These are phyloP conservation scores for Zalerion maritima DNA, from an alignment of 495 filamentous ascomycete species.

Conservation along the genomic window DNA sequence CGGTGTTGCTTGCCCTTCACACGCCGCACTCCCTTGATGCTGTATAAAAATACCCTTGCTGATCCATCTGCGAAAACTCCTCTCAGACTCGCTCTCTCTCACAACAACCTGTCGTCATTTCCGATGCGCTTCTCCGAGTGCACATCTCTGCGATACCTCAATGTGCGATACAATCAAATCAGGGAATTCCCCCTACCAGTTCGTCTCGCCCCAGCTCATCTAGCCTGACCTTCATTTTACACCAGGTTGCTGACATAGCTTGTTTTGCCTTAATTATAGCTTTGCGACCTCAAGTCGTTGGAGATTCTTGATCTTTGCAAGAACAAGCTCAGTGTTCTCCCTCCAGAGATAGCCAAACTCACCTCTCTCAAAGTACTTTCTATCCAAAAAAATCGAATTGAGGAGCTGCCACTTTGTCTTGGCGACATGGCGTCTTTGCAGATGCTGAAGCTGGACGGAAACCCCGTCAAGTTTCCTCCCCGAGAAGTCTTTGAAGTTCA, in stretches of 20 bases:
- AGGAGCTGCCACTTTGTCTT: constrained; percentile 64
- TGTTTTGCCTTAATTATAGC: constrained; percentile 18
- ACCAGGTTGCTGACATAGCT: constrained; percentile 4
- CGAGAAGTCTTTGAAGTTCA: constrained; percentile 39
- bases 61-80: constrained; percentile 1
- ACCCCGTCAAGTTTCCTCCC: constrained; percentile 60
- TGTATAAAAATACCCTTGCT: constrained; percentile 5
- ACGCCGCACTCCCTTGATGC: constrained; percentile 5
- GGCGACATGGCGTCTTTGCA: constrained; percentile 81
- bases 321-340: constrained; percentile 66
- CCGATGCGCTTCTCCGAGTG: constrained; percentile 75
- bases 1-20: not conserved
- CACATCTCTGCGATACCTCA: constrained; percentile 83
- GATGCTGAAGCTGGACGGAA: constrained; percentile 75
- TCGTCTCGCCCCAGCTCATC: constrained; percentile 25
- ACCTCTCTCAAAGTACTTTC: constrained; percentile 63
- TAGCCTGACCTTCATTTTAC: not conserved
- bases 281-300: constrained; percentile 70
- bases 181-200: constrained; percentile 78
- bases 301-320: constrained; percentile 86
- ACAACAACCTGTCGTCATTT: constrained; percentile 71
- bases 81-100: constrained; percentile 66
- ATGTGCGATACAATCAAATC: constrained; percentile 75
- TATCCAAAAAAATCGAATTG: constrained; percentile 72
- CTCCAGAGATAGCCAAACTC: constrained; percentile 64